Base-by-base conservation (phyloP, 495 filamentous ascomycete genomes). In the Hypoxylon fuscum region DNA sequence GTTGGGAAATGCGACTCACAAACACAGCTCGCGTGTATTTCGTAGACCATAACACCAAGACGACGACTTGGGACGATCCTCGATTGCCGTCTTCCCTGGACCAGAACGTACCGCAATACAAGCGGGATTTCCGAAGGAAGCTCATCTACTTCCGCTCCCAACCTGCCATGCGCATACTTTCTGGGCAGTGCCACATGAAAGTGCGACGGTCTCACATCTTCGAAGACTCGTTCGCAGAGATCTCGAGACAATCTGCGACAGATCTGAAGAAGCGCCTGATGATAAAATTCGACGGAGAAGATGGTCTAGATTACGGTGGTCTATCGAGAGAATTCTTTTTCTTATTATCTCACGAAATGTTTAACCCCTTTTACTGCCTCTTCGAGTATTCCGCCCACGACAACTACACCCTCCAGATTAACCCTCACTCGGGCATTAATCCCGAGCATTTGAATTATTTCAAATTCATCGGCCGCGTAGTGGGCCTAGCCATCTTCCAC, bases 311-410 rank as follows among this genome's bases (percentile, higher is more conserved):
- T 78, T 98, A 98, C 74, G 95, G 95, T 74, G 95, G 95, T 82
- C 86, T 99, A 37, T 99, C 95, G 17, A 89, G 95, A 84, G 95
- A 99, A 77, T 99, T 98, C 81, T 99, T 99, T 85, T 99, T 98
- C 87, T 83, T 99, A 54, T 86, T 99, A 35, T 98, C 95, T n/a
- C 95, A 99, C 77, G 95, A 99, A 81, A 99, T 99, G 95, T 99
- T 99, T 79, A 99, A 99, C 76, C 95, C 95, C 50, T 99, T 99
- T 79, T 99, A 99, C 80, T 99, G 95, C 77, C 83, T 99, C 41
- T 99, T 99, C 81, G 95, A 99, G 79, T 99, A 99, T 74, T 97
- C 95, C 60, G 95, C 95, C 23, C 95, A 99, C 80, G 95, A 99
- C 85, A 99, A 99, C 80, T 99, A 99, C 80, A 99, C 95, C 51